Percentiles rank a stretch among this genome's conserved stretches.
phyloP scores from a whole-genome alignment of 129 eudicot genomes.

The Helichrysum umbraculigerum region DNA sequence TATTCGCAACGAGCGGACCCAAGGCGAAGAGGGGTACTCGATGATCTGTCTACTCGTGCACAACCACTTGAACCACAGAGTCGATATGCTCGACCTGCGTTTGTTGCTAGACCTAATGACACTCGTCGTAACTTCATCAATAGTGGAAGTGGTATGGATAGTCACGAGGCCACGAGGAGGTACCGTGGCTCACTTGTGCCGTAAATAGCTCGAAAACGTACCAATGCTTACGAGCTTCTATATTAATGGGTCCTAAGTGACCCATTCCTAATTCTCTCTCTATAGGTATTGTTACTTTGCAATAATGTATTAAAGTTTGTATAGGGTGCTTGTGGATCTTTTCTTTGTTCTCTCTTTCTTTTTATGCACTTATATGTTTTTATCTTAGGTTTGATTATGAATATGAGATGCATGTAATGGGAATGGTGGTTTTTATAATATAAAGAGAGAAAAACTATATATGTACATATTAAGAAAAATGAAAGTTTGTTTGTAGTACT shows the following conservation, averaged over 20 bases:
- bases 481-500: too few species aligned
- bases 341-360: background rate
- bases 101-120: constrained; percentile 25
- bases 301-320: constrained; percentile 18
- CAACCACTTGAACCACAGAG: constrained; percentile 33
- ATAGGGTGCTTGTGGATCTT: background rate
- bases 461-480: too few species aligned
- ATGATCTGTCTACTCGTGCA: constrained; percentile 34
- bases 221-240: background rate
- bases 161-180: background rate
- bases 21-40: constrained; percentile 36
- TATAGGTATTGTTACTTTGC: background rate
- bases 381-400: background rate
- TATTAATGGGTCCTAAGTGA: background rate
- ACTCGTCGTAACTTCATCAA: constrained; percentile 3
- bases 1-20: constrained; percentile 34
- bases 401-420: constrained; percentile 5
- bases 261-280: constrained; percentile 3
- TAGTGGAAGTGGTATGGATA: background rate
- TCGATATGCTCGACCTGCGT: constrained; percentile 37
- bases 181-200: background rate
- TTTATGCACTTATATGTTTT: background rate
- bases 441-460: too few species aligned
- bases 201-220: background rate
- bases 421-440: too few species aligned